Evolutionary conservation across 225 moss, liverwort and hornwort genomes (phyloP), one percentile per base, ranked within the genome.

Genomic region (Sphagnum contortum): DNA sequence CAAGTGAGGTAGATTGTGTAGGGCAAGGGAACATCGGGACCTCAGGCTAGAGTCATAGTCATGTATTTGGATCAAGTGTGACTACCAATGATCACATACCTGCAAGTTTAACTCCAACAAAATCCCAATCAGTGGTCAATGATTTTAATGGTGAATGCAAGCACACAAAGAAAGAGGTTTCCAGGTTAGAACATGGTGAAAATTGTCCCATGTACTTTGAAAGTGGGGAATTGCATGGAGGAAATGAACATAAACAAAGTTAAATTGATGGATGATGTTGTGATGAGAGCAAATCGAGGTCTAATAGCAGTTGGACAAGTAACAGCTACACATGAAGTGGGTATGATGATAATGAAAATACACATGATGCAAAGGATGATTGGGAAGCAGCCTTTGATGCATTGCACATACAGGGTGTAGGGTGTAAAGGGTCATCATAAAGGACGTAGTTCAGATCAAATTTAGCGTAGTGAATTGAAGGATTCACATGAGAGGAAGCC

Each of bases 301-400:
- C 86, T 9, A 79, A 75, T 61, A 86, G 81, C 70, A 79, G 80
- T 45, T 87, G 79, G 64, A 77, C 79, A 49, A 83, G 83, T 74
- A 89, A 84, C 80, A 78, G 81, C 71, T 83, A 83, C 55, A 70
- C 85, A 57, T 85, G 80, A 67, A 83, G 89, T 70, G 81, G 81
- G 61, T 86, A 74, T 44, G 87, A 85, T 44, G 89, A 81, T 62
- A 87, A 81, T 44, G 83, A 69, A 3, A 79, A 77, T 66, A 60
- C 83, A 60, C 90, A 84, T 71, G 88, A 88, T 53, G 77, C 84
- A 6, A 88, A 87, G 44, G 94, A 91, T 72, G 94, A 94, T 57
- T 94, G 94, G 94, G 94, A 94, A 94, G 69, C 76, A 87, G 88
- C 86, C 65, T 91, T 90, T 61, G 94, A 94, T 80, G 91, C 94